Base-by-base conservation (phyloP, 306 rosid species). In the Acacia crassicarpa region DNA sequence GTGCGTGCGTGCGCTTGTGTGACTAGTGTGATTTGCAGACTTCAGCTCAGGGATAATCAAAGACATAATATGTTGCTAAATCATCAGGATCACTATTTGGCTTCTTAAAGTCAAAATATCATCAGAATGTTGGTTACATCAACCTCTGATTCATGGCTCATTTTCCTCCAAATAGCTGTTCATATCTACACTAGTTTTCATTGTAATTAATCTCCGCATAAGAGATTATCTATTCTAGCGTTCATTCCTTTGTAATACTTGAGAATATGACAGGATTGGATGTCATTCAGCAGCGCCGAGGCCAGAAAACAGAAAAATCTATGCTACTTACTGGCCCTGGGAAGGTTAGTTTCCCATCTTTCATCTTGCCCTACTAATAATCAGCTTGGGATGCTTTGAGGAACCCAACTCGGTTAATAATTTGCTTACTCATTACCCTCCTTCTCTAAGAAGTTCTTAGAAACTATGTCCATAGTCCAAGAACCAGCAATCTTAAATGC, bases 251-350 rank as follows among this genome's bases (percentile, higher is more conserved):
- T 54, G 45, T 74, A 23, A 49, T 67, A n/a, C 17, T 78, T 0
- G 0, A 61, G 48, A 23, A 68, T 74, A 35, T 56, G 74, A 45
- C 84, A 95, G 99, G 99, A 72, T 65, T 95, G 82, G 93, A 89
- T 85, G 88, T 89, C 70, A 93, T 95, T 86, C 95, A 93, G 89
- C 94, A 88, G 81, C 97, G 97, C 68, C 91, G 99, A 74, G 91
- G 98, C 77, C 93, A 81, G 88, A 87, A 79, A 69, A 91, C 95
- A 23, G 91, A 91, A 68, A 95, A 93, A 81, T 97, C 97, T 41
- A 71, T 89, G 77, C 99, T 95, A 75, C 98, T 95, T 48, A 86
- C 89, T 1, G 98, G 98, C 32, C 99, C 95, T 16, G 98, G 99
- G 67, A 95, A 95, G 97, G 99, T 92, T 73, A 69, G 84, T 32